Conservation (phyloP, 2,329 filamentous ascomycete species). For the Sporothrix curviconia region DNA sequence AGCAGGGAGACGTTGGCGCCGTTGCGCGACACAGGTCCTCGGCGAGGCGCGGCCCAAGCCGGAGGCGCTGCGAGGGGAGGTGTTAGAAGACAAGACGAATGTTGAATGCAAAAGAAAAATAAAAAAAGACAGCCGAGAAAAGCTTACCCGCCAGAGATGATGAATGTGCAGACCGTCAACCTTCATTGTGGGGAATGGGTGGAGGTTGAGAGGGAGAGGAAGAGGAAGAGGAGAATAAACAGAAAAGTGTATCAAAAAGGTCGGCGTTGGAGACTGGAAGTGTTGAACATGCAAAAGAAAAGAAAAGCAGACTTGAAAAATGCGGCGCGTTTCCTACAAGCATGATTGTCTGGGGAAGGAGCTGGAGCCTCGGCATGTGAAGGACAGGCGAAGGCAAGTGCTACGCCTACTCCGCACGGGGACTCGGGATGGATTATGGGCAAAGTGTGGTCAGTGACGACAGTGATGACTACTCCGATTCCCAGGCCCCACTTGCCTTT, state of each 20-base stretch:
- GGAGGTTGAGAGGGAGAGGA: not conserved
- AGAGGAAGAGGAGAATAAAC: not conserved
- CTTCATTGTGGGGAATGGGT: conserved; percentile 49
- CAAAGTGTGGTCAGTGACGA: no score
- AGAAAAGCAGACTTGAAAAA: not conserved
- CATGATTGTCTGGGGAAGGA: not conserved
- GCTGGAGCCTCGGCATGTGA: conserved; percentile 6
- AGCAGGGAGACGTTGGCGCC: conserved; percentile 53
- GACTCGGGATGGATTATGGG: not conserved
- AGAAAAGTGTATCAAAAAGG: not conserved
- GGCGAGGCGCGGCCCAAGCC: conserved; percentile 53
- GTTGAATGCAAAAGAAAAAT: conserved; percentile 21
- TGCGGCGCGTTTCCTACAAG: not conserved
- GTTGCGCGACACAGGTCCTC: conserved; percentile 42
- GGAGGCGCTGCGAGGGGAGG: conserved; percentile 43
- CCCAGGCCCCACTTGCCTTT: not conserved
- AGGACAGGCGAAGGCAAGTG: not conserved
- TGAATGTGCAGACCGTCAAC: conserved; percentile 63
- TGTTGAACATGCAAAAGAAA: no score
- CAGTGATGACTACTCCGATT: no score
- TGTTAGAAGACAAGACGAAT: not conserved
- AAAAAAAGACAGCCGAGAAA: no score
- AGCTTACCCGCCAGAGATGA: conserved; percentile 62
- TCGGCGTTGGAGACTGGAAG: not conserved
- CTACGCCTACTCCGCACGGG: not conserved